phyloP scores from a whole-genome alignment of 805 yeast species.

The Barnettozyma populi region DNA sequence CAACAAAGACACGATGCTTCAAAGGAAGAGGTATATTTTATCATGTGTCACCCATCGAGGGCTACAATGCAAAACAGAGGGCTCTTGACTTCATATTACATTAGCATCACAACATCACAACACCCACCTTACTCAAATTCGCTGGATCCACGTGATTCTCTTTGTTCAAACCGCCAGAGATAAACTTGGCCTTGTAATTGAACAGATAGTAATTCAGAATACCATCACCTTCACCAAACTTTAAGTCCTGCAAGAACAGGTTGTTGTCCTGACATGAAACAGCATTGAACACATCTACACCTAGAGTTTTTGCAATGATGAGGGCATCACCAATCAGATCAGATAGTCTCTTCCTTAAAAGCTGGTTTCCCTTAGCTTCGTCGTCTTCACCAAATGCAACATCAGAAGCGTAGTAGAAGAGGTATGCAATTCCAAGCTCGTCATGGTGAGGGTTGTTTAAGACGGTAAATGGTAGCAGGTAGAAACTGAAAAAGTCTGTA shows the following conservation, averaged over 20 bases:
- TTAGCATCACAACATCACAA: constrained; percentile 54
- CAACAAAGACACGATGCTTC: no score
- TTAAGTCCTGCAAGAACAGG: constrained; percentile 71
- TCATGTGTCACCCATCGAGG: no score
- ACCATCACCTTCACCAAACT: constrained; percentile 94
- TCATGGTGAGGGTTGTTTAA: constrained; percentile 57
- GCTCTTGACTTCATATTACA: no score
- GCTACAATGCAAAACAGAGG: no score
- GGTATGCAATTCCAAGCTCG: constrained; percentile 78
- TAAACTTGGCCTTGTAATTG: constrained; percentile 79
- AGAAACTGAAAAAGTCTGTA: constrained; percentile 88
- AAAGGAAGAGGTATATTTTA: no score
- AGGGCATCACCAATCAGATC: constrained; percentile 68
- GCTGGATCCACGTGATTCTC: constrained; percentile 47
- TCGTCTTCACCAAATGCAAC: constrained; percentile 41
- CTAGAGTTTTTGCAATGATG: constrained; percentile 58
- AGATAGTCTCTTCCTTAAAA: constrained; percentile 53
- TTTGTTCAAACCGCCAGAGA: constrained; percentile 71
- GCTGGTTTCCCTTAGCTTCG: constrained; percentile 34
- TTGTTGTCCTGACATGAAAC: constrained; percentile 87
- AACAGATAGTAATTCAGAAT: constrained; percentile 84
- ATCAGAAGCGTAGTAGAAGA: constrained; percentile 84
- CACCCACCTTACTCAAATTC: constrained; percentile 79
- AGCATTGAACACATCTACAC: constrained; percentile 91
- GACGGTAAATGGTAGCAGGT: constrained; percentile 82